Evolutionary conservation across 2,329 filamentous ascomycete species (phyloP).

Genomic region (Fusarium buxicola): DNA sequence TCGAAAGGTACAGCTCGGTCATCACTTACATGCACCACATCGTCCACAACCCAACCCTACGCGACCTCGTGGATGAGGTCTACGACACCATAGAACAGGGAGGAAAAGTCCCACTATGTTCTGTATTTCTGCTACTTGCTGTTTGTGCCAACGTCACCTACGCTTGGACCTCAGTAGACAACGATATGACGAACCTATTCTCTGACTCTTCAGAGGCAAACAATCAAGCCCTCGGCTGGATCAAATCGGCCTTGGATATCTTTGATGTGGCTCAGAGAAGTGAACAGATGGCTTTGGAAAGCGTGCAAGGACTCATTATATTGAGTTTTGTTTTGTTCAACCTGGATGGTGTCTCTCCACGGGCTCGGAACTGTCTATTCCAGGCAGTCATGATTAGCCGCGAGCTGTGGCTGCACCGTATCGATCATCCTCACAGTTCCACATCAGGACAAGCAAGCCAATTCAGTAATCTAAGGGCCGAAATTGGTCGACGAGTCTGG

Average conservation of each 20-base stretch:
- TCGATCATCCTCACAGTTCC: conserved; percentile 50
- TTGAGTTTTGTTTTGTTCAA: conserved; percentile 54
- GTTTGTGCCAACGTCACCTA: conserved; percentile 49
- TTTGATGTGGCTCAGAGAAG: conserved; percentile 51
- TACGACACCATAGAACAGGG: conserved; percentile 47
- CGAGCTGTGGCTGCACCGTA: conserved; percentile 52
- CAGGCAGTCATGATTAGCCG: conserved; percentile 37
- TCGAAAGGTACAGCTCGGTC: conserved; percentile 48
- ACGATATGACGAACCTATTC: conserved; percentile 45
- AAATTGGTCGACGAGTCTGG: conserved; percentile 57
- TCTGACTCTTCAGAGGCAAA: conserved; percentile 45
- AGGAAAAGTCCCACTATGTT: conserved; percentile 38
- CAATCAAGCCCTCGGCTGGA: conserved; percentile 48
- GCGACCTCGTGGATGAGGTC: conserved; percentile 46
- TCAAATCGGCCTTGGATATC: conserved; percentile 50
- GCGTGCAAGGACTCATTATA: conserved; percentile 53
- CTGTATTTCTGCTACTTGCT: conserved; percentile 45
- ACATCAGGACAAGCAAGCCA: conserved; percentile 37
- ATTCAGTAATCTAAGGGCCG: conserved; percentile 44
- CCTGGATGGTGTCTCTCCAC: conserved; percentile 44
- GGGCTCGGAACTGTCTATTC: conserved; percentile 27
- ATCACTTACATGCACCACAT: conserved; percentile 50
- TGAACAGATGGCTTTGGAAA: conserved; percentile 48
- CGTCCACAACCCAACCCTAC: conserved; percentile 46
- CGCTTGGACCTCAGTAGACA: conserved; percentile 46